Evolutionary conservation across 140 eudicot species (phyloP).

Genomic region (Anethum foeniculum): DNA sequence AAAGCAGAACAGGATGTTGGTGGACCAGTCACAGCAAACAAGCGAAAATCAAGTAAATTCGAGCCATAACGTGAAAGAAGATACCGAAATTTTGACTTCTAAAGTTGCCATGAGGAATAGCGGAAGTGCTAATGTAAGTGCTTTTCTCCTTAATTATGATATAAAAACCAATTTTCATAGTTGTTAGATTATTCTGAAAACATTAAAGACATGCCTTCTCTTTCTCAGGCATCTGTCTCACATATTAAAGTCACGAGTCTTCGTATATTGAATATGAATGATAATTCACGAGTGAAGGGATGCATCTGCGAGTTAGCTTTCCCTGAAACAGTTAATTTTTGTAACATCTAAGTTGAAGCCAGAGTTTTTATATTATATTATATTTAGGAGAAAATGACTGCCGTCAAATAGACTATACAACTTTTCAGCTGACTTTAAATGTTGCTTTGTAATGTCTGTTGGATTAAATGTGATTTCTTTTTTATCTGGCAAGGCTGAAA

Average conservation of each 20-base stretch:
- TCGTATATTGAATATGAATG: background rate
- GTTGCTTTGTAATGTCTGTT: background rate
- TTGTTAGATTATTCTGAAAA: background rate
- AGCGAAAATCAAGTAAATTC: slow-evolving; percentile 19
- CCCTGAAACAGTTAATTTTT: background rate
- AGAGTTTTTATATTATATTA: background rate
- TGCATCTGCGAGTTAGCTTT: background rate
- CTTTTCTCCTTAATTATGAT: background rate
- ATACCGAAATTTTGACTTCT: slow-evolving; percentile 13
- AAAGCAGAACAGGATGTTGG: slow-evolving; percentile 45
- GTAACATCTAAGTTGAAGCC: background rate
- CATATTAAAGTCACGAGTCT: background rate
- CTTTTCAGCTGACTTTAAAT: background rate
- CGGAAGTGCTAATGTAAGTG: slow-evolving; percentile 31
- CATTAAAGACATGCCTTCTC: background rate
- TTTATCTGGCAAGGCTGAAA: background rate
- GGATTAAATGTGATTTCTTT: background rate
- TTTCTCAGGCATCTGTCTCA: background rate
- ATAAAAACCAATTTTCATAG: background rate
- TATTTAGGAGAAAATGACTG: background rate
- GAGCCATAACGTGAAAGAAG: slow-evolving; percentile 27
- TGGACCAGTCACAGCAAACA: slow-evolving; percentile 24
- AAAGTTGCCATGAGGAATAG: slow-evolving; percentile 21
- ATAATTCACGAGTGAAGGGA: background rate
- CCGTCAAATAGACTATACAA: background rate